A percentile compares a stretch with the other conserved stretches of the same genome.
Evolutionary conservation across 2,329 filamentous ascomycete species (phyloP).

Genomic region (Aspergillus awamori): DNA sequence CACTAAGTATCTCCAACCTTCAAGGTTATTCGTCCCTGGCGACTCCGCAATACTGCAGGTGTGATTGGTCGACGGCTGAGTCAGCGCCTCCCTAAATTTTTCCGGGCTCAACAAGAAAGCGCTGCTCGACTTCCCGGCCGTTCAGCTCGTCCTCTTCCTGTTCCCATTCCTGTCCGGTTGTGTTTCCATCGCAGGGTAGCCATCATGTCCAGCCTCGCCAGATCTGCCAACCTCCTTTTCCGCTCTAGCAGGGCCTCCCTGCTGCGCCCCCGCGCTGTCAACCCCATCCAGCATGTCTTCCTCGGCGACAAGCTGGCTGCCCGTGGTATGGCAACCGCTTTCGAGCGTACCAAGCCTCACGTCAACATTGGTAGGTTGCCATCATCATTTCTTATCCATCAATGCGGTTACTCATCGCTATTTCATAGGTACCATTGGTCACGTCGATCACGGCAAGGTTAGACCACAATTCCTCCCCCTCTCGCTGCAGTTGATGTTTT

Average conservation of each 20-base stretch:
- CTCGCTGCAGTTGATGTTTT: background rate
- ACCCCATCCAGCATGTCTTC: slow-evolving; percentile 69
- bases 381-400: background rate
- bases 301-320: slow-evolving; percentile 47
- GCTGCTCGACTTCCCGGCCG: slow-evolving; percentile 17
- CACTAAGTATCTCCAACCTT: background rate
- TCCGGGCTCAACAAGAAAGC: slow-evolving; percentile 18
- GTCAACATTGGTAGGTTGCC: slow-evolving; percentile 85
- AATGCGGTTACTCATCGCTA: background rate
- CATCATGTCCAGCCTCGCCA: slow-evolving; percentile 80
- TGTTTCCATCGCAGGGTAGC: slow-evolving; percentile 36
- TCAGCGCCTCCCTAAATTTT: slow-evolving; percentile 45
- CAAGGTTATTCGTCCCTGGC: background rate
- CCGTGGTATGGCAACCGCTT: slow-evolving; percentile 65
- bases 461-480: slow-evolving; percentile 19
- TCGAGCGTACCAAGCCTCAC: slow-evolving; percentile 91
- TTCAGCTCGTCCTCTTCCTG: slow-evolving; percentile 33
- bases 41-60: slow-evolving; percentile 32
- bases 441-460: slow-evolving; percentile 99
- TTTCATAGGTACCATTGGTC: slow-evolving; percentile 82
- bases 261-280: slow-evolving; percentile 67
- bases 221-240: slow-evolving; percentile 76
- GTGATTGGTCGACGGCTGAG: slow-evolving; percentile 43
- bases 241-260: slow-evolving; percentile 78
- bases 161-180: slow-evolving; percentile 29